Evolutionary conservation across 345 rosid species (phyloP).

Genomic region (Raphanus raphanistrum): DNA sequence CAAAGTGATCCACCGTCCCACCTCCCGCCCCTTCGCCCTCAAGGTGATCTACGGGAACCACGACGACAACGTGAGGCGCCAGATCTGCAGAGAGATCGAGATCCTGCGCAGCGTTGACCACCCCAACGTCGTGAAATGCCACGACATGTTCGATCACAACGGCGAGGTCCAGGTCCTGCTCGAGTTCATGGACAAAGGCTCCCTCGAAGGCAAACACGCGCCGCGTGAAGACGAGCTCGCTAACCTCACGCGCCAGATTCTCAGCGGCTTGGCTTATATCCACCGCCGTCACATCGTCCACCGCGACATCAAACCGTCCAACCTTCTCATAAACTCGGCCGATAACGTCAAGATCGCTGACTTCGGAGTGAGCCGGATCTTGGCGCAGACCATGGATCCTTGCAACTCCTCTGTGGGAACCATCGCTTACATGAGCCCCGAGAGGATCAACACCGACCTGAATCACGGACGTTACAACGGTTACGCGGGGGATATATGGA

Average conservation of each 20-base stretch:
- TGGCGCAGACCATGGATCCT: not conserved
- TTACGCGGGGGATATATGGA: slow-evolving; percentile 87
- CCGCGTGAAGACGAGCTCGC: not conserved
- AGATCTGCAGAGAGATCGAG: not conserved
- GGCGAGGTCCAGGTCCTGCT: not conserved
- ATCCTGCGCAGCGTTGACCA: not conserved
- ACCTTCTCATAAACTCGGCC: not conserved
- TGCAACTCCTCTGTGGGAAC: not conserved
- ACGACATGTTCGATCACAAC: not conserved
- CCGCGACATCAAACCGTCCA: not conserved
- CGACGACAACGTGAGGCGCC: not conserved
- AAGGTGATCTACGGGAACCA: not conserved
- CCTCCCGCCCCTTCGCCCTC: not conserved
- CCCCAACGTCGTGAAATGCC: not conserved
- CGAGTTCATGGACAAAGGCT: not conserved
- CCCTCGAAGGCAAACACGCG: not conserved
- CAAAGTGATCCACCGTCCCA: not conserved
- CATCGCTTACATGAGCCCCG: not conserved
- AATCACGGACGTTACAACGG: slow-evolving; percentile 82
- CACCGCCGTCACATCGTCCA: not conserved
- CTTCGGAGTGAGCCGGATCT: not conserved
- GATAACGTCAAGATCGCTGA: not conserved
- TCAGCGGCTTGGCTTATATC: not conserved
- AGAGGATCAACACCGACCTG: slow-evolving; percentile 52
- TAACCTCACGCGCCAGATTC: not conserved